phyloP scores from a whole-genome alignment of 306 rosid species.

The Ormosia semicastrata region DNA sequence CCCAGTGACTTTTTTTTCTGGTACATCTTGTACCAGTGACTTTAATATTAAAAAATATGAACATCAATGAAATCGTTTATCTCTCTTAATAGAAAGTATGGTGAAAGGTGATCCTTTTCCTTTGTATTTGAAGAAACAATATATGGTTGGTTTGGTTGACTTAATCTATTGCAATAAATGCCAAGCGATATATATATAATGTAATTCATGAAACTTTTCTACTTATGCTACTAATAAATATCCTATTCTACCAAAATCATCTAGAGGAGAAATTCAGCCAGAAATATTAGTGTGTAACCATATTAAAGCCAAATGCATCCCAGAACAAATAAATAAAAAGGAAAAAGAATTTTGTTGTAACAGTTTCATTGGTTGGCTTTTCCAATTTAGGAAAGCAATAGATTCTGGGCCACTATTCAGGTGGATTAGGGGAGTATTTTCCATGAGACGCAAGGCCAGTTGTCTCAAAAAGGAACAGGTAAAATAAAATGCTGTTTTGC shows the following conservation, averaged over 20 bases:
- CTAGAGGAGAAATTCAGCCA: not conserved
- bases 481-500: not conserved
- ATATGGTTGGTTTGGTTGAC: not conserved
- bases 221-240: not conserved
- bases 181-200: not conserved
- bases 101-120: not conserved
- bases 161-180: not conserved
- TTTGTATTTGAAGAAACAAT: not conserved
- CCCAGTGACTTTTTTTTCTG: not conserved
- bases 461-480: not conserved
- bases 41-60: not conserved
- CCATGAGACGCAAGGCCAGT: not conserved
- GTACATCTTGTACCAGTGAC: not conserved
- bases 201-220: not conserved
- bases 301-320: not conserved
- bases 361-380: not conserved
- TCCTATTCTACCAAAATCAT: not conserved
- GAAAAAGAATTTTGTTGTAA: not conserved
- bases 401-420: not conserved
- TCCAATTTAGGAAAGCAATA: not conserved
- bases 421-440: not conserved
- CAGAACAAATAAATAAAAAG: not conserved
- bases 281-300: not conserved
- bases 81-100: not conserved
- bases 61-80: not conserved